Evolutionary conservation across 1,284 basidiomycete species (phyloP).

Genomic region (Tilletia horrida): DNA sequence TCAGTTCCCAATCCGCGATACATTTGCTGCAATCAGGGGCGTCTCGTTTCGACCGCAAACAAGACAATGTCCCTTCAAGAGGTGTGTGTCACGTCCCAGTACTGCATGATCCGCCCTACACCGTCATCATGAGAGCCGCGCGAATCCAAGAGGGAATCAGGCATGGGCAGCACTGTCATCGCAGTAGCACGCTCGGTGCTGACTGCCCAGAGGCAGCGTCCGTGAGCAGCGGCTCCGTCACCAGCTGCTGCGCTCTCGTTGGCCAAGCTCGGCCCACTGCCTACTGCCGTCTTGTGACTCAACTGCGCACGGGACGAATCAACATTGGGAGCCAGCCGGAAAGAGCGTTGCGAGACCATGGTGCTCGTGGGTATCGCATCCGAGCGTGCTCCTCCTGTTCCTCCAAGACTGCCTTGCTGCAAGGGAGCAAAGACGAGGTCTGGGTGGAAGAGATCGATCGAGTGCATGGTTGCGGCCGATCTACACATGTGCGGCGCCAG

Average conservation of each 20-base stretch:
- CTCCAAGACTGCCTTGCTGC: no score
- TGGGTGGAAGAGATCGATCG: constrained; percentile 5
- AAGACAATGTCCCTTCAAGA: background rate
- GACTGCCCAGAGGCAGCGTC: background rate
- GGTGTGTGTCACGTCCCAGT: constrained; percentile 5
- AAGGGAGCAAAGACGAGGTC: background rate
- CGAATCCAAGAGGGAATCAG: background rate
- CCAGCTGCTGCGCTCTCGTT: background rate
- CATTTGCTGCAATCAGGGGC: no score
- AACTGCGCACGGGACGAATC: background rate
- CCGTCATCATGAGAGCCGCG: background rate
- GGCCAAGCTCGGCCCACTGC: background rate
- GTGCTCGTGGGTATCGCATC: background rate
- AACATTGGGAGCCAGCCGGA: background rate
- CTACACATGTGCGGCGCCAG: background rate
- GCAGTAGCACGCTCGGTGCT: background rate
- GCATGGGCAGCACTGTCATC: background rate
- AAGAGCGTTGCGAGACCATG: background rate
- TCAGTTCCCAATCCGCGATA: no score
- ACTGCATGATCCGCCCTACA: background rate
- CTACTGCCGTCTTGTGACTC: background rate
- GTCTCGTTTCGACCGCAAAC: no score
- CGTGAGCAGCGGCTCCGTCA: background rate
- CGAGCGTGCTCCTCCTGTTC: background rate
- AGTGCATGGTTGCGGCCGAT: background rate